These are phyloP conservation scores for Naganishia vaughanmartiniae DNA, from an alignment of 768 basidiomycete species.

Conservation along the genomic window DNA sequence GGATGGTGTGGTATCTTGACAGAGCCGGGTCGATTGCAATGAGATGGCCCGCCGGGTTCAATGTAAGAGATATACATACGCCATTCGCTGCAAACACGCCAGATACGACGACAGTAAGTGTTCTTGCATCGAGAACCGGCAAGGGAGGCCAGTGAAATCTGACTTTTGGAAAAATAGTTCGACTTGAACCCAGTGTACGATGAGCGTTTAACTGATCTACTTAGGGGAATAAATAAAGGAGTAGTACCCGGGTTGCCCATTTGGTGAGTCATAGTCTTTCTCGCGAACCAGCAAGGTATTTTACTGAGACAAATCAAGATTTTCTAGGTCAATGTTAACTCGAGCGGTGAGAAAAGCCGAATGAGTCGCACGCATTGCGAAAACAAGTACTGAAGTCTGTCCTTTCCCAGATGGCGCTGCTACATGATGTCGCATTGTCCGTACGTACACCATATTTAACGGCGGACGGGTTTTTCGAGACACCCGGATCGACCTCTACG, in stretches of 20 bases:
- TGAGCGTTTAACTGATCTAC: slow-evolving; percentile 23
- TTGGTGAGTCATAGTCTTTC: slow-evolving; percentile 2
- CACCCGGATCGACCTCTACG: background rate
- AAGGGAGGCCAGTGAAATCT: background rate
- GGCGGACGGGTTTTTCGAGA: background rate
- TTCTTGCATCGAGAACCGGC: background rate
- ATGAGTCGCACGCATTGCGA: too few species aligned
- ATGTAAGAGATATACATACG: slow-evolving; percentile 33
- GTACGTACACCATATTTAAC: background rate
- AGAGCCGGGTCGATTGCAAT: slow-evolving; percentile 33
- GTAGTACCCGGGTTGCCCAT: background rate
- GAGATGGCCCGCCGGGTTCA: slow-evolving; percentile 34
- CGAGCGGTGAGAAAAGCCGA: background rate
- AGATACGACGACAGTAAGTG: slow-evolving; percentile 6
- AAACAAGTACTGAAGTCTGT: background rate
- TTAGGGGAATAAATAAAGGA: slow-evolving; percentile 21
- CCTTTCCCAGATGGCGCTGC: background rate
- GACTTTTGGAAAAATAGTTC: background rate
- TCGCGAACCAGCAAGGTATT: background rate
- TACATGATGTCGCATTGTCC: slow-evolving; percentile 4
- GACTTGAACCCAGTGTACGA: slow-evolving; percentile 5
- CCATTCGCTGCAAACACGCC: slow-evolving; percentile 32
- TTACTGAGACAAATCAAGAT: background rate
- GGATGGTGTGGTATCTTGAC: slow-evolving; percentile 36
- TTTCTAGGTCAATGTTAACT: slow-evolving; percentile 16